Evolutionary conservation across 257 asterid genomes (phyloP), one percentile per base, ranked within the genome.

Genomic region (Solanum pimpinellifolium): DNA sequence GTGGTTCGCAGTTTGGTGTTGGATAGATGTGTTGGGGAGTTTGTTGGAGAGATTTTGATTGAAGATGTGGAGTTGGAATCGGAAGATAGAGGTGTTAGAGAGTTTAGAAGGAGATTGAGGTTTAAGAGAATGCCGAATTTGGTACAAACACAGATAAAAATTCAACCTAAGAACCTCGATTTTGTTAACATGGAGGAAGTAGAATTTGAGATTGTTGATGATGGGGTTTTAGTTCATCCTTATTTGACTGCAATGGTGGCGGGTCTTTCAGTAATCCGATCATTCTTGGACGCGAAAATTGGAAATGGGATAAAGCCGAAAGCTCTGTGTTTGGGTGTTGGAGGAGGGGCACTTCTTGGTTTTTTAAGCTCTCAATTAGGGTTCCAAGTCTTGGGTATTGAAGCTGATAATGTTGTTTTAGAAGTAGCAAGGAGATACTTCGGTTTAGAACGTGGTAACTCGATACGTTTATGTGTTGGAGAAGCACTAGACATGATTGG

Each of bases 71-170:
- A 92, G 90, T 88, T 94, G 92, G 91, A 89, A 85, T 73, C 9
- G 31, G 85, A 23, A 41, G 87, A 89, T 88, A 89, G 87, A 2
- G 92, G 68, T 27, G 35, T 56, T 27, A 88, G 33, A 42, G 98
- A 93, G 92, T 93, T 91, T 84, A 92, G 98, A 92, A 92, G 99
- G 92, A 93, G 99, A 87, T 80, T 96, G 92, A 94, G 99, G 94
- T 96, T 94, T 78, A 95, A 93, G 92, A 84, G 99, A 88, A 96
- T 90, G 98, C 98, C 99, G 7, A 94, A 95, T 92, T 91, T 93
- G 27, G 92, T 96, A 74, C 99, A 96, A 68, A 87, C 95, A 46
- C 98, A 96, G 89, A 89, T 95, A 73, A 90, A 92, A 74, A 93
- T 96, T 60, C 88, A 69, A 73, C 95, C 93, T 1, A 73, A 70